phyloP scores from a whole-genome alignment of 768 basidiomycete genomes.

The Tylopilus vinaceipallidus region DNA sequence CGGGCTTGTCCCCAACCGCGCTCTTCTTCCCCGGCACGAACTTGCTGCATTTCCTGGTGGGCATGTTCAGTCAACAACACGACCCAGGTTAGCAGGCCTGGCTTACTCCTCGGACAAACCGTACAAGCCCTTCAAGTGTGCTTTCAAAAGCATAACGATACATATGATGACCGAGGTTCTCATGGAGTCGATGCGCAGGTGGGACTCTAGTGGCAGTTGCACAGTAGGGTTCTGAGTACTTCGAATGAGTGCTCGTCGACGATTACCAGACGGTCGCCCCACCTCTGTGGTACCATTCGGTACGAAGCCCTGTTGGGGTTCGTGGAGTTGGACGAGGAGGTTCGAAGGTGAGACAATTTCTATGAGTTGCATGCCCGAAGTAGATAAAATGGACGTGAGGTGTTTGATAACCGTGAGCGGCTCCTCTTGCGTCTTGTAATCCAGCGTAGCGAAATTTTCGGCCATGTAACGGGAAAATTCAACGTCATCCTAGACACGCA shows the following conservation, averaged over 20 bases:
- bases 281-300: constrained; percentile 6
- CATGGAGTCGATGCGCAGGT: constrained; percentile 37
- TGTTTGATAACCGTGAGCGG: constrained; percentile 80
- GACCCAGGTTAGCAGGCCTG: background rate
- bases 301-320: constrained; percentile 13
- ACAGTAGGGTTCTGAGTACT: background rate
- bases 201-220: constrained; percentile 2
- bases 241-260: background rate
- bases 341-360: constrained; percentile 72
- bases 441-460: constrained; percentile 88
- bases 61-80: background rate
- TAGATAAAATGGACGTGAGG: constrained; percentile 73
- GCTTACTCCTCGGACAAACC: constrained; percentile 89
- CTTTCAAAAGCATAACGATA: constrained; percentile 86
- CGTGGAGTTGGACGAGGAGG: constrained; percentile 60
- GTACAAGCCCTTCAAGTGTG: constrained; percentile 81
- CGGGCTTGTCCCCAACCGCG: constrained; percentile 81
- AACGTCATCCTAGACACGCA: constrained; percentile 71
- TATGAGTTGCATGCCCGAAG: constrained; percentile 78
- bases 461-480: constrained; percentile 90
- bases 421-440: constrained; percentile 96
- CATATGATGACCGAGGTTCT: constrained; percentile 74
- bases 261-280: background rate
- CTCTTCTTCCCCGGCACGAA: constrained; percentile 89
- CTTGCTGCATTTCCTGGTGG: constrained; percentile 84